Percentiles rank a stretch among this genome's conserved stretches.
These are phyloP conservation scores for Vitis hybrid DNA, from an alignment of 177 flowering plant species.

Conservation along the genomic window DNA sequence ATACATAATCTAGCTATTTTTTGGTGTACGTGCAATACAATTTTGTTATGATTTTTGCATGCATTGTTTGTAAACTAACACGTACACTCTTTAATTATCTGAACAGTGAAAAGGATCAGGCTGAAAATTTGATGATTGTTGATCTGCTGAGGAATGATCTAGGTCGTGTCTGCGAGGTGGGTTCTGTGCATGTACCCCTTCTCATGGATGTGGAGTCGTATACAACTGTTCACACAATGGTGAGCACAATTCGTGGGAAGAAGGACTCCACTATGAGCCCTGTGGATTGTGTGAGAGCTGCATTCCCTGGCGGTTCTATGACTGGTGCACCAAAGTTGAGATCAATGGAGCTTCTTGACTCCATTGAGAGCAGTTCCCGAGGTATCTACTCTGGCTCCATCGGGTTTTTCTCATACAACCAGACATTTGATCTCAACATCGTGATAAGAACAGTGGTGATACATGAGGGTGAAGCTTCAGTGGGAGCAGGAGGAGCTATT, in stretches of 20 bases:
- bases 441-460: constrained; percentile 89
- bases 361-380: constrained; percentile 73
- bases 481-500: constrained; percentile 97
- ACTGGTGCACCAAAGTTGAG: constrained; percentile 98
- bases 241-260: constrained; percentile 84
- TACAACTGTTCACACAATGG: constrained; percentile 96
- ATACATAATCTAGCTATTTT: too few species aligned
- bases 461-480: constrained; percentile 81
- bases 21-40: too few species aligned
- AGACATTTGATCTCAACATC: constrained; percentile 89
- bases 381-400: constrained; percentile 95
- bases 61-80: not conserved
- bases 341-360: constrained; percentile 91
- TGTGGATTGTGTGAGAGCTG: constrained; percentile 81
- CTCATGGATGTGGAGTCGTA: constrained; percentile 96
- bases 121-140: constrained; percentile 97
- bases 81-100: not conserved
- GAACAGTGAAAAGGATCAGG: constrained; percentile 87
- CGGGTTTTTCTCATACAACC: constrained; percentile 84
- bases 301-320: constrained; percentile 99
- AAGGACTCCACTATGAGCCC: constrained; percentile 50
- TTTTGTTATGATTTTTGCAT: too few species aligned
- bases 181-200: constrained; percentile 85
- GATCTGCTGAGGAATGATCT: constrained; percentile 97
- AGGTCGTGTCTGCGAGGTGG: constrained; percentile 92